These are phyloP conservation scores for Prunus campanulata DNA, from an alignment of 306 rosid genomes.

Conservation along the genomic window DNA sequence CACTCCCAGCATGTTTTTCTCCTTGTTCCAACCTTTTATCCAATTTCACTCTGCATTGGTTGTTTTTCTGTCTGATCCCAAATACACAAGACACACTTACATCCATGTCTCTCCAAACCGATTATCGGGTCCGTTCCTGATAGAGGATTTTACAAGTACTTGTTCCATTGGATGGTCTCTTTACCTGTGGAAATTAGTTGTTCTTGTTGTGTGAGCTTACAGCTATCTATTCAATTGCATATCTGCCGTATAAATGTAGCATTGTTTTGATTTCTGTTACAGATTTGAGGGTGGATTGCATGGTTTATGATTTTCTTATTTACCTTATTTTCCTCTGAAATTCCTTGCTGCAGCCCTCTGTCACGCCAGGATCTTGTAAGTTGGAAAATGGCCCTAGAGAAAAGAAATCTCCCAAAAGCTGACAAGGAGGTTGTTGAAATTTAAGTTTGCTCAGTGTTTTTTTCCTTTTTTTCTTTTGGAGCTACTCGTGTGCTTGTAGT, in stretches of 20 bases:
- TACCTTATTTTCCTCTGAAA: slow-evolving; percentile 20
- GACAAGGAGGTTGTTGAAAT: slow-evolving; percentile 67
- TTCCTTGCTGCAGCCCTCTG: slow-evolving; percentile 62
- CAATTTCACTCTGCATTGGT: not conserved
- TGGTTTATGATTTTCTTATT: slow-evolving; percentile 10
- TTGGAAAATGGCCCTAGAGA: slow-evolving; percentile 97
- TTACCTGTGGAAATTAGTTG: not conserved
- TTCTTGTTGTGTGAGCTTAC: not conserved
- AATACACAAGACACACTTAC: not conserved
- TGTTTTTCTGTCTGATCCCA: not conserved
- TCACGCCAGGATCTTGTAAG: slow-evolving; percentile 98
- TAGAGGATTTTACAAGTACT: not conserved
- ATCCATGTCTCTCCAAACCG: not conserved
- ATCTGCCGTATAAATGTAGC: slow-evolving; percentile 10
- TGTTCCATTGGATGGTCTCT: not conserved
- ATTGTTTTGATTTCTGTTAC: slow-evolving; percentile 19
- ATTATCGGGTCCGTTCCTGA: not conserved
- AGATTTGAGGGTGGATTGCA: slow-evolving; percentile 15
- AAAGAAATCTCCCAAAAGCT: slow-evolving; percentile 86
- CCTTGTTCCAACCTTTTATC: too few relatives aligned
- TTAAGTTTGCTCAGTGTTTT: slow-evolving; percentile 29
- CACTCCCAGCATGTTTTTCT: too few relatives aligned
- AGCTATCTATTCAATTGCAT: not conserved
- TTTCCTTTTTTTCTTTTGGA: not conserved
- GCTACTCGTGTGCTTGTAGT: slow-evolving; percentile 21